Conservation (phyloP, 2,329 filamentous ascomycete species). For the Fusarium protoensiforme region DNA sequence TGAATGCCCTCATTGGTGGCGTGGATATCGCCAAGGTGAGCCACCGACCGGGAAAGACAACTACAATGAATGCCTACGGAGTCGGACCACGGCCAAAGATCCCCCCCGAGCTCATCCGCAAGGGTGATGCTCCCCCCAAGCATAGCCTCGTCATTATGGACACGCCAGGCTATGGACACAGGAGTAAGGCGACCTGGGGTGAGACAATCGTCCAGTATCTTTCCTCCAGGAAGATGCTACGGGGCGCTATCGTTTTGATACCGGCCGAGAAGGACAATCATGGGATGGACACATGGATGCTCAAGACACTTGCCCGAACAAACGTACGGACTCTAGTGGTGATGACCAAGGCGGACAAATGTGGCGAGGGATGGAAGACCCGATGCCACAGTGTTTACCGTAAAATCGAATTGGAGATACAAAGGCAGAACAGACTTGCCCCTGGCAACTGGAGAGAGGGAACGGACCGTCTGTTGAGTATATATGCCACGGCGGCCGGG, state of each 20-base stretch:
- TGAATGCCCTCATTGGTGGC: slow-evolving; percentile 79
- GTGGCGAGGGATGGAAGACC: slow-evolving; percentile 43
- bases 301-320: slow-evolving; percentile 58
- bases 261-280: slow-evolving; percentile 65
- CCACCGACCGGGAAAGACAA: slow-evolving; percentile 63
- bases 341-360: slow-evolving; percentile 68
- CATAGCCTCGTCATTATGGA: slow-evolving; percentile 63
- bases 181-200: slow-evolving; percentile 62
- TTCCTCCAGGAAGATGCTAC: slow-evolving; percentile 56
- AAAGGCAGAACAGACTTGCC: slow-evolving; percentile 32
- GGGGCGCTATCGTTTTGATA: slow-evolving; percentile 64
- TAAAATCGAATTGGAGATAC: slow-evolving; percentile 44
- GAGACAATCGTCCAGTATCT: slow-evolving; percentile 64
- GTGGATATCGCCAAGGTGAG: slow-evolving; percentile 60
- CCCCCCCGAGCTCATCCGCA: slow-evolving; percentile 40
- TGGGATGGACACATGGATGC: slow-evolving; percentile 58
- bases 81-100: slow-evolving; percentile 57
- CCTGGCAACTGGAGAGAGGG: slow-evolving; percentile 45
- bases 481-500: slow-evolving; percentile 53
- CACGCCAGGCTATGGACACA: slow-evolving; percentile 63
- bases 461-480: slow-evolving; percentile 43
- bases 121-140: slow-evolving; percentile 54
- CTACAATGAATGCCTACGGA: slow-evolving; percentile 66
- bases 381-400: slow-evolving; percentile 42
- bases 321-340: slow-evolving; percentile 61